Base-by-base conservation (phyloP, 2,329 filamentous ascomycete genomes). In the Trichoderma arundinaceum region DNA sequence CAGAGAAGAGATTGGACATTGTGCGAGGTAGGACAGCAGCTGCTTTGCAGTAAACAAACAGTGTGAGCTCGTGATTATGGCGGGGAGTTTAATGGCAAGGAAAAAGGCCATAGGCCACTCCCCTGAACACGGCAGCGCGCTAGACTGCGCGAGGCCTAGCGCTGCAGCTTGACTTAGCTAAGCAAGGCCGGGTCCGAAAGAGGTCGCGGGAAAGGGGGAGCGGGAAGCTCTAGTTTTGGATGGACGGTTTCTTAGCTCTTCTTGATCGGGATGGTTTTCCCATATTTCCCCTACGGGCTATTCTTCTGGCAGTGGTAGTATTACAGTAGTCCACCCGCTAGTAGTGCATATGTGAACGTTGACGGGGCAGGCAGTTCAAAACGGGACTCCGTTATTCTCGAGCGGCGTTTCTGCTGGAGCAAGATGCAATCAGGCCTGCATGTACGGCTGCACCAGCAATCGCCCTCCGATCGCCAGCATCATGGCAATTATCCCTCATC, bases 1-100 rank as follows among this genome's bases (percentile, higher is more conserved):
- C 84, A 74, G 84, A 86, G 75, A 87, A 86, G 71, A 87, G 78
- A 77, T 86, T 86, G 71, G 84, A 86, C 84, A 86, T 87, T 74
- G 71, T 41, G 54, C 60, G 22, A 28, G 43, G 52, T 60, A 60
- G 44, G 15, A 49, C 57, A 49, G 57, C 43, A 60, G 57, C 33
- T 39, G 44, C 58, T 28, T 64, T 64, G 52, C 32, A 64, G 60
- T 39, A 38, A 38, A 28, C 22, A 33, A 56, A 56, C 52, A 54
- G 52, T 64, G 43, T 46, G 51, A 48, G 62, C 62, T 57, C 43
- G 62, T 64, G 62, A 57, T 64, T 64, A 52, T 64, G 62, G 53
- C 52, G 53, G 60, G 60, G 60, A 46, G 49, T 62, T 62, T 62
- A 28, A 44, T 43, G 48, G 35, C 44, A 64, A 44, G 51, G 60